Base-by-base conservation (phyloP, 2,329 filamentous ascomycete species). In the Pseudocercospora vitis region DNA sequence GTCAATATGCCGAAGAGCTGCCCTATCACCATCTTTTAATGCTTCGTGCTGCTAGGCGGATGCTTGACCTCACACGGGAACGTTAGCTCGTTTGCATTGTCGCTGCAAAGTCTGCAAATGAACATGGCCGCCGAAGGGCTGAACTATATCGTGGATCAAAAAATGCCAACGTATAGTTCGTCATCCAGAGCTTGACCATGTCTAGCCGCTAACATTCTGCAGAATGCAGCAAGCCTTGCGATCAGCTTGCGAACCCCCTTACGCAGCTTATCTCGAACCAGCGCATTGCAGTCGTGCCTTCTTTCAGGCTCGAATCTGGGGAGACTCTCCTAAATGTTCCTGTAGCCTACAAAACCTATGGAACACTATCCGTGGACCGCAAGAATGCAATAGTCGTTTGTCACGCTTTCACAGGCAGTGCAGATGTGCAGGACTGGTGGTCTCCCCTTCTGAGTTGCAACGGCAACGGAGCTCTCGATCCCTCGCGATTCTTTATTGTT, bases 361-460 rank as follows among this genome's bases (percentile, higher is more conserved):
- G 37, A 4, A 42, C 6, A 24, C n/a, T 42, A 18, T 19, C 9
- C 21, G 37, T 19, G 18, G 21, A 18, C 14, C 37, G 37, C 8
- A 18, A 42, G 7, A 42, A 42, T 14, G 37, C 21, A 5, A 9
- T 42, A 19, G 16, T 42, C 11, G n/a, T 42, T 8, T 42, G 8
- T 23, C 37, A 42, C 21, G 37, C 37, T 42, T 24, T 42, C 6
- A 42, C 37, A 19, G 37, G 37, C 6, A 42, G 37, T 42, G 37
- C 37, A 42, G 37, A 42, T 42, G 37, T 18, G 6, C 4, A 9
- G 37, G 37, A 42, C 18, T 42, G 37, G 37, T 42, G 37, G 37
- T 42, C 37, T 19, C 37, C 37, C 4, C 18, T 42, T 7, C 21
- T 42, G 6, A n/a, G n/a, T n/a, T n/a, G n/a, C n/a, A n/a, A n/a